Percentiles rank a stretch among this genome's conserved stretches.
Conservation (phyloP, 106 monocot species). For the Ottelia alismoides region DNA sequence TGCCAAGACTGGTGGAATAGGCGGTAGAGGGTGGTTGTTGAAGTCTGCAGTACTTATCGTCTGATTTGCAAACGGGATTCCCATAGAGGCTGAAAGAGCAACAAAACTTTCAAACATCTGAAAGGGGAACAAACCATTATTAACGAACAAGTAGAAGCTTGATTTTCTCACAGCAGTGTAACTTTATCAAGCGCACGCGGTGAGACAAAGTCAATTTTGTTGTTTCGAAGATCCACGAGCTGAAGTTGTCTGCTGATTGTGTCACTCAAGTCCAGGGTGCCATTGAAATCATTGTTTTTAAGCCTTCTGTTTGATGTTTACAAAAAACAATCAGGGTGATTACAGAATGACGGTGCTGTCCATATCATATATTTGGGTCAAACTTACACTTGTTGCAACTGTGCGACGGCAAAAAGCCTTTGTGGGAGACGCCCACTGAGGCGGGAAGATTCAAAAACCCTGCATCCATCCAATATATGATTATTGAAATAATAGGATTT, state of each 20-base stretch:
- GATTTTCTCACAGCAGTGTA: constrained; percentile 4
- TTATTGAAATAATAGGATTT: background rate
- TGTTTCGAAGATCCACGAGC: constrained; percentile 31
- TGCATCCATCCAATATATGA: constrained; percentile 1
- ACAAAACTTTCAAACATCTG: background rate
- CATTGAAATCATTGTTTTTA: constrained; percentile 42
- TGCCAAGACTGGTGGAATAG: constrained; percentile 2
- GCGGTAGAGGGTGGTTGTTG: background rate
- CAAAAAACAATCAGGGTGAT: background rate
- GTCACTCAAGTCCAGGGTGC: constrained; percentile 41
- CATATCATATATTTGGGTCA: background rate
- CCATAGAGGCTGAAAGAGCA: constrained; percentile 20
- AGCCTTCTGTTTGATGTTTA: constrained; percentile 30
- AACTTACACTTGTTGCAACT: constrained; percentile 79
- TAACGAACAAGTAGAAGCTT: background rate
- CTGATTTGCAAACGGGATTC: constrained; percentile 32
- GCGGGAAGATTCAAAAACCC: constrained; percentile 35
- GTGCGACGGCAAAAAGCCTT: constrained; percentile 33
- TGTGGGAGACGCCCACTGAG: constrained; percentile 45
- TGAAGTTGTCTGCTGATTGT: constrained; percentile 27
- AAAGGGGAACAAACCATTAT: background rate
- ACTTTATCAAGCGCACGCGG: background rate
- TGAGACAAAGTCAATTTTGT: background rate
- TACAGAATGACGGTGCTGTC: background rate
- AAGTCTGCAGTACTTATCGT: constrained; percentile 17